These are phyloP conservation scores for Solanum boliviense DNA, from an alignment of 257 asterid genomes.

Conservation along the genomic window DNA sequence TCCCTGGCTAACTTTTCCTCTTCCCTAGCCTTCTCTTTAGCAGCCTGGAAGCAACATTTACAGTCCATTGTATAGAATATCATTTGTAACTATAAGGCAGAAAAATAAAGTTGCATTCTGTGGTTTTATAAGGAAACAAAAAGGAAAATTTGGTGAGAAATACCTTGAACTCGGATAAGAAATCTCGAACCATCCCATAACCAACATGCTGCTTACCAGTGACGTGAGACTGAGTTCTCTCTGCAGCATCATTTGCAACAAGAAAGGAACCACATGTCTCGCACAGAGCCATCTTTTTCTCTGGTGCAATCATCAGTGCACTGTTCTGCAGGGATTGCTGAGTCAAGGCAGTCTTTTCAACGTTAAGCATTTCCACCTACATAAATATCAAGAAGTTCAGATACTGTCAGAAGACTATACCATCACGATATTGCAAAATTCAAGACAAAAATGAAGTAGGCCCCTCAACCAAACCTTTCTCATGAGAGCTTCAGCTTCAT, in stretches of 20 bases:
- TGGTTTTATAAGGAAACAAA: neutral
- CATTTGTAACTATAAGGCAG: neutral
- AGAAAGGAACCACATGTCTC: constrained; percentile 97
- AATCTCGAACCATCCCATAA: constrained; percentile 90
- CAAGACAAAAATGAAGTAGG: neutral
- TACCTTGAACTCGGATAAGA: constrained; percentile 51
- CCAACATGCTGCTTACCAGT: constrained; percentile 97
- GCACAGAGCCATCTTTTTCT: constrained; percentile 95
- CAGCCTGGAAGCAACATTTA: constrained; percentile 35
- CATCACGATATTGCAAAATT: neutral
- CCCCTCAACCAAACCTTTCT: constrained; percentile 52
- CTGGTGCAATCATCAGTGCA: constrained; percentile 73
- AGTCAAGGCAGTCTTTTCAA: constrained; percentile 66
- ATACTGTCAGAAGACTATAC: neutral
- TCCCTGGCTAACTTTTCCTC: constrained; percentile 76
- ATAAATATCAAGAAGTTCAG: neutral
- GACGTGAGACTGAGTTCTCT: constrained; percentile 96
- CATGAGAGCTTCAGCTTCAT: constrained; percentile 99
- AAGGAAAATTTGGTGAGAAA: neutral
- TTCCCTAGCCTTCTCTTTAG: constrained; percentile 77
- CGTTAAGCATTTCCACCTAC: constrained; percentile 85
- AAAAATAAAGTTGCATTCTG: neutral
- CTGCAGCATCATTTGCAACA: constrained; percentile 93
- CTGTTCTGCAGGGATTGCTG: constrained; percentile 74
- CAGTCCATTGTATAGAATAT: constrained; percentile 7